Percentiles rank a stretch among this genome's conserved stretches.
Conservation (phyloP, 129 eudicot species). For the carrot (Daucus carota) region DH1_v3.0 NC_030382.2:50363001-50363500, state of each 20-base stretch:
- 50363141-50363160: constrained; percentile 55
- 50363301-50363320: background rate
- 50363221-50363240: constrained; percentile 53
- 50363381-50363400: too few species aligned
- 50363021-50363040: background rate
- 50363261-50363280: background rate
- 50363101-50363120: constrained; percentile 63
- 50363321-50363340: constrained; percentile 58
- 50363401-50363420: too few species aligned
- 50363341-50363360: constrained; percentile 72
- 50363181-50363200: constrained; percentile 60
- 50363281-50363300: background rate
- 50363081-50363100: constrained; percentile 64
- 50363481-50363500: too few species aligned
- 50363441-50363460: too few species aligned
- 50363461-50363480: too few species aligned
- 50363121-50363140: too few species aligned
- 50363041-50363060: constrained; percentile 41
- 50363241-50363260: background rate
- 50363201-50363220: constrained; percentile 57
- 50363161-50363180: constrained; percentile 64
- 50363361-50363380: too few species aligned
- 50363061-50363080: constrained; percentile 63
- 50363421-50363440: too few species aligned
- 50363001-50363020: background rate